Conservation (phyloP, 176 grass and related monocot species). For the Avena eriantha region DNA sequence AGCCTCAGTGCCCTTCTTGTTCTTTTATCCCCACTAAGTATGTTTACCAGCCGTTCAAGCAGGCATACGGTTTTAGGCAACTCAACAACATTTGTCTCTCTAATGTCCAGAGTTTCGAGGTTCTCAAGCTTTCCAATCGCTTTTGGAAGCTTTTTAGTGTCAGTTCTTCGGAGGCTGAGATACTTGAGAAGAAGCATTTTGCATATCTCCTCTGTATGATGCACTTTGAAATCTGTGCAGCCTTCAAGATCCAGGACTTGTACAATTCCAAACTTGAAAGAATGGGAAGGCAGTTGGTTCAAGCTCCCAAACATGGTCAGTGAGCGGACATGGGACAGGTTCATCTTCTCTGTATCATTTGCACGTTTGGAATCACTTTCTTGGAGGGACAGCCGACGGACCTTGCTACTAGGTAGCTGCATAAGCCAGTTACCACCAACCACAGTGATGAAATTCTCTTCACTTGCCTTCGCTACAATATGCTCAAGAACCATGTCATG, state of each 20-base stretch:
- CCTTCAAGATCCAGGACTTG: not conserved
- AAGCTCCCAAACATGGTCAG: not conserved
- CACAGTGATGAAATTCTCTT: not conserved
- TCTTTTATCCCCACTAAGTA: not conserved
- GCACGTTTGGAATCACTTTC: not conserved
- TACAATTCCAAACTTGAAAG: not conserved
- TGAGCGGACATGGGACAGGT: not conserved
- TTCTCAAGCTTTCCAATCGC: not conserved
- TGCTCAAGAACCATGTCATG: not conserved
- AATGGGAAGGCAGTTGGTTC: not conserved
- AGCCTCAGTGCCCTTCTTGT: not conserved
- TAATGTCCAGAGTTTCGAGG: not conserved
- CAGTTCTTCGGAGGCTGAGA: not conserved
- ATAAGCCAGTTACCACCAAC: not conserved
- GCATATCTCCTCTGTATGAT: not conserved
- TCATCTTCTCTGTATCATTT: not conserved
- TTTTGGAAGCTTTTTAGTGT: not conserved
- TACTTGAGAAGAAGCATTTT: not conserved
- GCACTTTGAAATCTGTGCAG: not conserved
- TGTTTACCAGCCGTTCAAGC: not conserved
- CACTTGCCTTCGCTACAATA: not conserved
- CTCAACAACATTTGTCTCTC: not conserved
- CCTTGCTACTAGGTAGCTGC: not conserved
- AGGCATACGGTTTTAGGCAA: not conserved
- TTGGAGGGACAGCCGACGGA: not conserved